These are phyloP conservation scores for Ceratocystis variospora DNA, from an alignment of 2,329 filamentous ascomycete genomes.

Conservation along the genomic window DNA sequence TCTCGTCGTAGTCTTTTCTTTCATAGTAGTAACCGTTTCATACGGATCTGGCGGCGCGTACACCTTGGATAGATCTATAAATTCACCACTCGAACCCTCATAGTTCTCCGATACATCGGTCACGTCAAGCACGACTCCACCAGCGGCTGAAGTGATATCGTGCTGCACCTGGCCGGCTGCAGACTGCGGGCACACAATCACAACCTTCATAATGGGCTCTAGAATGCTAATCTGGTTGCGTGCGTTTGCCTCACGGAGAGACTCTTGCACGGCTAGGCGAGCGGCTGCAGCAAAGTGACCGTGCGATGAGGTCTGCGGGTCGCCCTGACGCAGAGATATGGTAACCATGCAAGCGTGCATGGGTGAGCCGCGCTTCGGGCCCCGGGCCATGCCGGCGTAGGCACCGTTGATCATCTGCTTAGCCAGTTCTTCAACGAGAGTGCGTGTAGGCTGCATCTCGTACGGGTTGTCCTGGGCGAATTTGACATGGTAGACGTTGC, in stretches of 20 bases:
- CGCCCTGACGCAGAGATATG: conserved; percentile 42
- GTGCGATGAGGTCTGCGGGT: conserved; percentile 53
- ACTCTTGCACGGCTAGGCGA: conserved; percentile 49
- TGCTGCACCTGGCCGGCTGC: conserved; percentile 72
- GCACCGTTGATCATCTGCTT: conserved; percentile 63
- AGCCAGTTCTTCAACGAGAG: conserved; percentile 32
- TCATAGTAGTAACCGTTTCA: conserved; percentile 44
- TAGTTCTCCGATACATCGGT: conserved; percentile 33
- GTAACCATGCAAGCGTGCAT: conserved; percentile 62
- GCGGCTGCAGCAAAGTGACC: conserved; percentile 52
- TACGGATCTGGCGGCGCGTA: conserved; percentile 84
- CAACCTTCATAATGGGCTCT: conserved; percentile 86
- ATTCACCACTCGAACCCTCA: conserved; percentile 22
- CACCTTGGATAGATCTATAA: conserved; percentile 59
- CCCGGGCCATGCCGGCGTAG: conserved; percentile 69
- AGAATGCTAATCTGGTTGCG: conserved; percentile 51
- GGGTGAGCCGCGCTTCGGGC: conserved; percentile 66
- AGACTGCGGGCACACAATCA: conserved; percentile 72
- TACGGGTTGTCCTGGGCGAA: background rate
- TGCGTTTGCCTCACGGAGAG: conserved; percentile 47
- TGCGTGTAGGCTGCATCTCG: conserved; percentile 10
- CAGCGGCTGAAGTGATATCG: conserved; percentile 58
- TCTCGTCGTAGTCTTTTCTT: conserved; percentile 35
- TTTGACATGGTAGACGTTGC: conserved; percentile 50
- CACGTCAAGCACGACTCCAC: conserved; percentile 61